These are phyloP conservation scores for Mucor indicus DNA, from an alignment of 371 early-diverging fungal genomes.

Conservation along the genomic window DNA sequence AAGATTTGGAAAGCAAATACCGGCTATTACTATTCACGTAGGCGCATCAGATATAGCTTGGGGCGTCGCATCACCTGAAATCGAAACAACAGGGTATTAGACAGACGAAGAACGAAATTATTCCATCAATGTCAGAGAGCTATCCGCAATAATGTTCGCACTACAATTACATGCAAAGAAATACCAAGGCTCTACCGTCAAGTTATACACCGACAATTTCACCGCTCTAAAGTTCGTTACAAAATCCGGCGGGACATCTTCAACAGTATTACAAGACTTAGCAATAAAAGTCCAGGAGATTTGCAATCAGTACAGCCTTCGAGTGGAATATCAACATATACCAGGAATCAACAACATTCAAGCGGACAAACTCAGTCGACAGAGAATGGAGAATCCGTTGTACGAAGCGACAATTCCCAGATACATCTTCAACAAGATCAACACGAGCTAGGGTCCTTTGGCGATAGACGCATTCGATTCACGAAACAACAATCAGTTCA, in stretches of 20 bases:
- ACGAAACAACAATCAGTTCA: constrained; percentile 7
- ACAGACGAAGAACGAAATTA: no score
- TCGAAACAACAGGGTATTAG: no score
- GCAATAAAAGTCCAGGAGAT: constrained; percentile 2
- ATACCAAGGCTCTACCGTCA: neutral
- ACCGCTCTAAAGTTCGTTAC: constrained; percentile 1
- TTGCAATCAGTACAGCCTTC: neutral
- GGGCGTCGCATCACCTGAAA: no score
- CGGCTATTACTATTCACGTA: no score
- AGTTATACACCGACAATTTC: constrained; percentile 1
- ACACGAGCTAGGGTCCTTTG: neutral
- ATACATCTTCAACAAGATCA: neutral
- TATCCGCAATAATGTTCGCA: no score
- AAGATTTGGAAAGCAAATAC: no score
- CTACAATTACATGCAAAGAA: neutral
- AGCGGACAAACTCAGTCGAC: neutral
- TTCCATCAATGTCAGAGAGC: no score
- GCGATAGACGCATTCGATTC: constrained; percentile 29
- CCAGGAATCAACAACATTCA: neutral
- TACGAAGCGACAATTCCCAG: constrained; percentile 1
- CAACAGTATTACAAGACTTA: neutral
- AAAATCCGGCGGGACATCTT: constrained; percentile 1
- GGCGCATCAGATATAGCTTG: no score
- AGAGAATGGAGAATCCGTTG: constrained; percentile 1
- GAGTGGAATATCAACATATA: constrained; percentile 1